Evolutionary conservation across 2,329 filamentous ascomycete genomes (phyloP).

Genomic region (Zymoseptoria brevis): DNA sequence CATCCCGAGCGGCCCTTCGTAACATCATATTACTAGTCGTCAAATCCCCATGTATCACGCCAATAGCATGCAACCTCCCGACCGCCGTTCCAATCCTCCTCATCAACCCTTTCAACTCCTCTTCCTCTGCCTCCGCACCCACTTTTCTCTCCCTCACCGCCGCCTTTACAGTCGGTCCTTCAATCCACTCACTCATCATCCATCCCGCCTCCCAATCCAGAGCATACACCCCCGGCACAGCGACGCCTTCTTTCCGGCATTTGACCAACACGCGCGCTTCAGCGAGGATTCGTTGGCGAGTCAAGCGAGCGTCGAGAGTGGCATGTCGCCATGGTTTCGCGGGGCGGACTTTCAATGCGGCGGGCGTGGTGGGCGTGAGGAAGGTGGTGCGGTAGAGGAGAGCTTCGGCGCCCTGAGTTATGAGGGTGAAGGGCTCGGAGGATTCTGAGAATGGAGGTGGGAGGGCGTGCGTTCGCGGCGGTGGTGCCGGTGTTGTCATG

Average conservation of each 20-base stretch:
- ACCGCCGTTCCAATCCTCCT: constrained; percentile 28
- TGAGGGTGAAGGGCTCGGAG: constrained; percentile 53
- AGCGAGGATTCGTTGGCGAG: constrained; percentile 75
- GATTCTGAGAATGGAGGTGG: constrained; percentile 59
- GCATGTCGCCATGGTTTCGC: constrained; percentile 89
- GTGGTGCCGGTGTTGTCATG: constrained; percentile 1
- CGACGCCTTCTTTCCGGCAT: constrained; percentile 68
- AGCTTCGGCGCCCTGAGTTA: constrained; percentile 92
- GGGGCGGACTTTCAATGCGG: constrained; percentile 85
- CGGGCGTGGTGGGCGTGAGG: constrained; percentile 57
- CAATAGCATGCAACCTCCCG: constrained; percentile 62
- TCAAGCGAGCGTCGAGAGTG: constrained; percentile 77
- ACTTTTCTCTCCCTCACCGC: constrained; percentile 44
- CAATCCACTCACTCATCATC: constrained; percentile 79
- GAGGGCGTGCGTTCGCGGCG: constrained; percentile 34
- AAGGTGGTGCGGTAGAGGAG: constrained; percentile 84
- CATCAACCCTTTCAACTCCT: constrained; percentile 25
- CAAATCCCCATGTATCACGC: constrained; percentile 87
- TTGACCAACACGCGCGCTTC: constrained; percentile 80
- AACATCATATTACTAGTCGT: constrained; percentile 98
- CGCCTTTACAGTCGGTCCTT: constrained; percentile 60
- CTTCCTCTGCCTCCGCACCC: constrained; percentile 24
- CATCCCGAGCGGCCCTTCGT: constrained; percentile 27
- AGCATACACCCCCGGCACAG: constrained; percentile 73
- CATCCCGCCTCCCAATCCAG: constrained; percentile 57